A percentile compares a stretch with the other conserved stretches of the same genome.
phyloP scores from a whole-genome alignment of 106 monocot genomes.

The Dioscorea dumetorum region DNA sequence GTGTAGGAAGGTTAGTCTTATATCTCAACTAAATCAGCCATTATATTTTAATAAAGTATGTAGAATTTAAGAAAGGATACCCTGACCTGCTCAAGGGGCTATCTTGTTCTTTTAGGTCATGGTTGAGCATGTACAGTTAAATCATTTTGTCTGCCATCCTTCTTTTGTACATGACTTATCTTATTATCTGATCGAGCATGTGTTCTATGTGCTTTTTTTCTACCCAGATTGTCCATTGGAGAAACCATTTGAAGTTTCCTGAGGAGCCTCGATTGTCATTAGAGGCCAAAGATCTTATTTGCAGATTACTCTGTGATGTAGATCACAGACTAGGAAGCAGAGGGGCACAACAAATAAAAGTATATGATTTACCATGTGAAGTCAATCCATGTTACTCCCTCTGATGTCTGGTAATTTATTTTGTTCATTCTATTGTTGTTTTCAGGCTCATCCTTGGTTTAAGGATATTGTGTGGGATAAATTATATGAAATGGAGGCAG shows the following conservation, averaged over 20 bases:
- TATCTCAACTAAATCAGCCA: too few relatives aligned
- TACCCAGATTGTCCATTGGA: constrained; percentile 89
- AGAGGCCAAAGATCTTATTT: constrained; percentile 92
- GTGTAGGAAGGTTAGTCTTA: constrained; percentile 71
- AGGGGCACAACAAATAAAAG: constrained; percentile 89
- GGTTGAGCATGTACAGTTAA: too few relatives aligned
- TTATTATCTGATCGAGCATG: too few relatives aligned
- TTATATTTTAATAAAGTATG: too few relatives aligned
- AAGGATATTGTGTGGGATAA: constrained; percentile 78
- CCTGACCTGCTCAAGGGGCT: too few relatives aligned
- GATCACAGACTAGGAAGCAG: constrained; percentile 76
- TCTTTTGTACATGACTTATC: too few relatives aligned
- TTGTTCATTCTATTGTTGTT: constrained; percentile 5
- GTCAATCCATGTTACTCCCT: not conserved
- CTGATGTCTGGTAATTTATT: not conserved
- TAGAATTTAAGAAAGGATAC: too few relatives aligned
- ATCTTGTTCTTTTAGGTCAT: too few relatives aligned
- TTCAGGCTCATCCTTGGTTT: constrained; percentile 98
- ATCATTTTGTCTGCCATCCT: too few relatives aligned
- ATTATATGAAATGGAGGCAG: constrained; percentile 91
- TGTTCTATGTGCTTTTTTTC: not conserved
- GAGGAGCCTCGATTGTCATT: constrained; percentile 51
- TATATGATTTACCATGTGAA: constrained; percentile 9
- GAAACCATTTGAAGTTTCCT: constrained; percentile 82
- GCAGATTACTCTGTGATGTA: constrained; percentile 89